Base-by-base conservation (phyloP, 768 basidiomycete genomes). In the Russula sp. region DNA sequence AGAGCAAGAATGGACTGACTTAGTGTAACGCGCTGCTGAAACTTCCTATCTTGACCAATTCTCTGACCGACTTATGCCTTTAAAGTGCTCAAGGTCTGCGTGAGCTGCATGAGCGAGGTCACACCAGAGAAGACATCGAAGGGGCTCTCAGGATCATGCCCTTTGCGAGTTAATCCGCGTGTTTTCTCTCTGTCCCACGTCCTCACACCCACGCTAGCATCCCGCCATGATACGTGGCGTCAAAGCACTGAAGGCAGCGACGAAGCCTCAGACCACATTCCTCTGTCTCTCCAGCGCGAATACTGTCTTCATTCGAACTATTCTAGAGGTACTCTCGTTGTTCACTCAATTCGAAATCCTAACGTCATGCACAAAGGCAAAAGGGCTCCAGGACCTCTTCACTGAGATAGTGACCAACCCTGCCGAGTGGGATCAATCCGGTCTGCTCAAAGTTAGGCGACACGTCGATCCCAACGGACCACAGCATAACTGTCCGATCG, bases 221-320 rank as follows among this genome's bases (percentile, higher is more conserved):
- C 97, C 97, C 4, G 97, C 94, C 5, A 97, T 98, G 94, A 81
- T 86, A 64, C 90, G 95, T 24, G 93, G 83, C n/a, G 86, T 96
- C n/a, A 84, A 80, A 26, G 80, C 79, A 3, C 80, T 96, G 65
- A 92, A 97, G 73, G 77, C 80, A 4, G 78, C 82, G 18, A 72
- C 82, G 16, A 80, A 80, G n/a, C 85, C 89, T 8, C 70, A 79
- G n/a, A 83, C 85, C 0, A 90, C 89, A 4, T 88, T 98, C 75
- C 80, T 98, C 69, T 92, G 92, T 73, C 82, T 99, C 51, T 98
- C 96, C 63, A 98, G 97, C 75, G 87, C 96, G 52, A 99, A 99
- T 76, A 79, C 83, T 1, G 84, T 97, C 59, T 98, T 91, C 79
- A 98, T 98, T 73, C 79, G 83, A 26, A 94, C 92, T 7, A 95